A percentile compares a stretch with the other conserved stretches of the same genome.
Evolutionary conservation across 2,329 filamentous ascomycete genomes (phyloP).

Genomic region (Sporothrix humicola): DNA sequence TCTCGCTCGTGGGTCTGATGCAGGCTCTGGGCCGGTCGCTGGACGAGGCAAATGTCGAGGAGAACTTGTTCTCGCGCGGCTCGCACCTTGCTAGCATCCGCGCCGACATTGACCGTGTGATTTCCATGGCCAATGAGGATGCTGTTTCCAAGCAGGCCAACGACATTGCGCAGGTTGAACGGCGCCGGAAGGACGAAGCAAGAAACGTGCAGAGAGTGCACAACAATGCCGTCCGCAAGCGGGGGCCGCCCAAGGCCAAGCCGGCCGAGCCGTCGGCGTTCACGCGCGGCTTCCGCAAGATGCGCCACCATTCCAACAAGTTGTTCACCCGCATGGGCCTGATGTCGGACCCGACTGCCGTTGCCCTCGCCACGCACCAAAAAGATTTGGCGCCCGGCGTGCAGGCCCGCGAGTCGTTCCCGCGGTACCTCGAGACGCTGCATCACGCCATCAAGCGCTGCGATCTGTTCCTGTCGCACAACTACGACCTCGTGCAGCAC

Average conservation of each 20-base stretch:
- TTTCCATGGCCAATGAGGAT: slow-evolving; percentile 46
- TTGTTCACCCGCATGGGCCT: not conserved
- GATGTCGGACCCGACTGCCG: not conserved
- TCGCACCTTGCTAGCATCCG: slow-evolving; percentile 25
- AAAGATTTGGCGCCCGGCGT: not conserved
- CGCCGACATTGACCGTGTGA: slow-evolving; percentile 25
- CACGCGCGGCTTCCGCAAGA: slow-evolving; percentile 10
- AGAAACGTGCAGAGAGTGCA: not conserved
- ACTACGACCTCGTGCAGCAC: slow-evolving; percentile 50
- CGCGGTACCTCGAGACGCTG: slow-evolving; percentile 49
- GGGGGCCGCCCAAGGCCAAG: not conserved
- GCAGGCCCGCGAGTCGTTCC: slow-evolving; percentile 38
- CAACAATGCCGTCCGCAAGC: not conserved
- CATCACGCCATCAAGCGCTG: slow-evolving; percentile 51
- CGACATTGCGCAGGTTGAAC: not conserved
- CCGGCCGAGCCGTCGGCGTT: not conserved
- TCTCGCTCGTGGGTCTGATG: slow-evolving; percentile 53
- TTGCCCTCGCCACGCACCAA: not conserved
- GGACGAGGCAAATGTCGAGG: not conserved
- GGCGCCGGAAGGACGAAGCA: not conserved
- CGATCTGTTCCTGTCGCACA: slow-evolving; percentile 48
- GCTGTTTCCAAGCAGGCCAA: not conserved
- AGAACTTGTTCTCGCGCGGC: not conserved
- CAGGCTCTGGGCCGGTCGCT: slow-evolving; percentile 33
- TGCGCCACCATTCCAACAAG: not conserved